Conservation (phyloP, 2,329 filamentous ascomycete species). For the Penicillium sp. region DNA sequence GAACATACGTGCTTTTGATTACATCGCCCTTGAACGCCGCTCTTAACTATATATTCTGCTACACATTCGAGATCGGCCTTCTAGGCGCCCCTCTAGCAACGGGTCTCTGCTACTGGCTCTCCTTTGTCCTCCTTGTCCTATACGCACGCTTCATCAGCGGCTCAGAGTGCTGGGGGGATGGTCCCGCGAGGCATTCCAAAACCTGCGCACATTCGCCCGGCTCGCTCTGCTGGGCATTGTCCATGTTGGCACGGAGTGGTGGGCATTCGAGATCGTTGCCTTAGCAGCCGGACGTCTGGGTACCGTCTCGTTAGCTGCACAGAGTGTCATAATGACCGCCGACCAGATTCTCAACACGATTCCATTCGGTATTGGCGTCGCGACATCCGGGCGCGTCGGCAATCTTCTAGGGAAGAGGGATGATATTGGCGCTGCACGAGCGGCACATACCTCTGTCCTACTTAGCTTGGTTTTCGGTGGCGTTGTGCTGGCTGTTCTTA, state of each 20-base stretch:
- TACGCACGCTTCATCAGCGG: conserved; percentile 72
- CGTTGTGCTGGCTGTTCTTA: conserved; percentile 65
- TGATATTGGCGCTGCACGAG: conserved; percentile 63
- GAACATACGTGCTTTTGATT: conserved; percentile 62
- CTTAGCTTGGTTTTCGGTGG: conserved; percentile 69
- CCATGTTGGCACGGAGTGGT: conserved; percentile 89
- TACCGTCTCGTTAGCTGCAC: conserved; percentile 74
- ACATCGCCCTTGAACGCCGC: conserved; percentile 60
- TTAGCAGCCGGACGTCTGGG: conserved; percentile 78
- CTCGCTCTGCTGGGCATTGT: conserved; percentile 74
- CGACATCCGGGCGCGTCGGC: conserved; percentile 72
- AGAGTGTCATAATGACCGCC: conserved; percentile 86
- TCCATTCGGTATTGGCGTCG: conserved; percentile 82
- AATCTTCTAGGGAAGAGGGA: conserved; percentile 73
- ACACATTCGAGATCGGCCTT: conserved; percentile 68
- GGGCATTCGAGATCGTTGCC: conserved; percentile 89
- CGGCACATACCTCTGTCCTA: conserved; percentile 73
- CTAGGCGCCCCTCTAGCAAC: conserved; percentile 80
- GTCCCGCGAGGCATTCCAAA: conserved; percentile 61
- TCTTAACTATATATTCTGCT: conserved; percentile 68
- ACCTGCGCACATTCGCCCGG: conserved; percentile 68
- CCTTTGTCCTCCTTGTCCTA: conserved; percentile 70
- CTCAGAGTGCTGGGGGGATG: conserved; percentile 78
- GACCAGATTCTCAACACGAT: conserved; percentile 84
- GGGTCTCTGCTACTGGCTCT: conserved; percentile 81